These are phyloP conservation scores for Fraxinus albicans DNA, from an alignment of 305 asterid genomes.

Conservation along the genomic window DNA sequence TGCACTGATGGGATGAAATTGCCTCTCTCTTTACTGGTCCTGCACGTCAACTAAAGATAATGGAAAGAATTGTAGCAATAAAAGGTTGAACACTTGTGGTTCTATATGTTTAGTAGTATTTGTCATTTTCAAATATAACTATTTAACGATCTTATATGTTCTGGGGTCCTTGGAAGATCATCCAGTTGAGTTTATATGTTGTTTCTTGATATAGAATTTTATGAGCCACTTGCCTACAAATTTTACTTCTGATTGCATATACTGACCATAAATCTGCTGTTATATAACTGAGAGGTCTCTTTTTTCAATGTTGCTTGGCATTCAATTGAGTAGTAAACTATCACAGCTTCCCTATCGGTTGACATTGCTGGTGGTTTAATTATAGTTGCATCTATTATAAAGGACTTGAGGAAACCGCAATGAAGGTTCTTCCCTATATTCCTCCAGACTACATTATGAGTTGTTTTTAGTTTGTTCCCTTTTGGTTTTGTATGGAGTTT, in stretches of 20 bases:
- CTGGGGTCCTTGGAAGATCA: conserved; percentile 6
- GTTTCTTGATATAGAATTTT: conserved; percentile 5
- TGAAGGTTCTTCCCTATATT: not conserved
- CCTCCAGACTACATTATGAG: not conserved
- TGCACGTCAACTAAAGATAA: not conserved
- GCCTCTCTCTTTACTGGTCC: not conserved
- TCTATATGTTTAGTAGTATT: not conserved
- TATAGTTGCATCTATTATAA: not conserved
- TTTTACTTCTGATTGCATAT: not conserved
- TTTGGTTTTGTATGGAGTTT: not conserved
- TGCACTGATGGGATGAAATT: not conserved
- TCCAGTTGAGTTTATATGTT: not conserved
- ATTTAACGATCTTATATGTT: conserved; percentile 10
- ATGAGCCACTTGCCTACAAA: conserved; percentile 1
- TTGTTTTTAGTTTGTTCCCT: not conserved
- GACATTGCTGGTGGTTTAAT: not conserved
- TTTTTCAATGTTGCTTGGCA: conserved; percentile 5
- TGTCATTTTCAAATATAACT: conserved; percentile 12
- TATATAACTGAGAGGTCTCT: conserved; percentile 8
- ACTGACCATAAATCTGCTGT: conserved; percentile 9
- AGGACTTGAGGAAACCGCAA: not conserved
- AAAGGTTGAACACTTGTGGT: not conserved
- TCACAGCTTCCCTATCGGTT: not conserved
- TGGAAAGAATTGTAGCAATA: conserved; percentile 1
- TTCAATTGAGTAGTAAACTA: not conserved